A percentile compares a stretch with the other conserved stretches of the same genome.
phyloP scores from a whole-genome alignment of 2,329 filamentous ascomycete species.

The Hymenoscyphus repandus region DNA sequence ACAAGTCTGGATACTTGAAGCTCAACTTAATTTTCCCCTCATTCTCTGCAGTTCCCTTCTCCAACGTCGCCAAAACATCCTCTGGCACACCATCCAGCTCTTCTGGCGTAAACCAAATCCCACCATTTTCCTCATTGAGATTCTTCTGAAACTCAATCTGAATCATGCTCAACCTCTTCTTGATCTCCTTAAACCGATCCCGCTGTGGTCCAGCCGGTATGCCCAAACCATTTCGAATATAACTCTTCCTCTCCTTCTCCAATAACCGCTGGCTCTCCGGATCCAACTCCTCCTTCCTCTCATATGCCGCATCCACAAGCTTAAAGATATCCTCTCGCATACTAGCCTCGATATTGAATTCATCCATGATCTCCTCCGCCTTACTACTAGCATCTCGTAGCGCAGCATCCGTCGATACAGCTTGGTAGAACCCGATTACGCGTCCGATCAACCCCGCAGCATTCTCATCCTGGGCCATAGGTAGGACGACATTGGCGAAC shows the following conservation, averaged over 20 bases:
- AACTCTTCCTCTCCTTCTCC: slow-evolving; percentile 72
- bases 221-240: slow-evolving; percentile 70
- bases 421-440: slow-evolving; percentile 76
- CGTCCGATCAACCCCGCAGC: slow-evolving; percentile 50
- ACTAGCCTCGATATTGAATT: slow-evolving; percentile 70
- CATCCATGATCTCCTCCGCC: slow-evolving; percentile 69
- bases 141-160: slow-evolving; percentile 74
- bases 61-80: slow-evolving; percentile 60
- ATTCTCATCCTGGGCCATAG: slow-evolving; percentile 72
- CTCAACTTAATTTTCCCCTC: slow-evolving; percentile 70
- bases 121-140: slow-evolving; percentile 77
- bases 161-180: slow-evolving; percentile 71
- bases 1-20: slow-evolving; percentile 81
- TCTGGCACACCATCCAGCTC: slow-evolving; percentile 71
- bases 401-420: slow-evolving; percentile 63
- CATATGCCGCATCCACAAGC: slow-evolving; percentile 53
- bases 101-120: slow-evolving; percentile 69
- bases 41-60: slow-evolving; percentile 67
- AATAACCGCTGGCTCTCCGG: slow-evolving; percentile 66
- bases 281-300: slow-evolving; percentile 57
- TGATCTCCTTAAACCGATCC: slow-evolving; percentile 81
- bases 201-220: slow-evolving; percentile 64
- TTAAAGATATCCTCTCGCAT: slow-evolving; percentile 81
- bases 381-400: slow-evolving; percentile 72
- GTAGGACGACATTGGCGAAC: slow-evolving; percentile 51